Base-by-base conservation (phyloP, 108 stramenopile species). In the Cyclotella sp. region DNA sequence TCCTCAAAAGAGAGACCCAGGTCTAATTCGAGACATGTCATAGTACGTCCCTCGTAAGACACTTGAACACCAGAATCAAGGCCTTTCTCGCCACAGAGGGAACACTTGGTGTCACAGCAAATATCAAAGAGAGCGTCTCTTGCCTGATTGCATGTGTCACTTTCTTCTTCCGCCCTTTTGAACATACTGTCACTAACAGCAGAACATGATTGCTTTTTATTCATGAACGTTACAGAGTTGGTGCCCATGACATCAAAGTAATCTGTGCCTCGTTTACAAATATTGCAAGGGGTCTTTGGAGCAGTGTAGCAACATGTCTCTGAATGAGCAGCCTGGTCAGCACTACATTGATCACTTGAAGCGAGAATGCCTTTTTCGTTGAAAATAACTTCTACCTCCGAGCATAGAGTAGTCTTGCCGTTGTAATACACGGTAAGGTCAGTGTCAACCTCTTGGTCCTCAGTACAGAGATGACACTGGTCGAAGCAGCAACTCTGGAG, bases 11-110 rank as follows among this genome's bases (percentile, higher is more conserved):
- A 52, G 13, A 82, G 49, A 18, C 75, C 70, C 41, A 82, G 45
- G 53, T 82, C 81, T 61, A 82, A 44, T 51, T 82, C 81, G 43
- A 82, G 81, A 45, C 81, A 82, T 51, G 81, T 82, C 63, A 82
- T 76, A 29, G 43, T 65, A 51, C 75, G 81, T 22, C 81, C 81
- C 22, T 82, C 81, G 47, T 71, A 76, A 29, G 73, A 75, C 21
- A 82, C 74, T 66, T 82, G 63, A 28, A 82, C 75, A 26, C 81
- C 81, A 68, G 81, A 57, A 63, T 82, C 81, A 24, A 82, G 75
- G 42, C 81, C 81, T 57, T 68, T 58, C n/a, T 67, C 74, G 21
- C 69, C 74, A 60, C 81, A 82, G 49, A 82, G 42, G 24, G 70
- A 76, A 47, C 81, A 82, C 52, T 82, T 82, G 18, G 62, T 82